Evolutionary conservation across 441 rosid species (phyloP), one percentile per base, ranked within the genome.

Genomic region (Aquilaria agallochum): DNA sequence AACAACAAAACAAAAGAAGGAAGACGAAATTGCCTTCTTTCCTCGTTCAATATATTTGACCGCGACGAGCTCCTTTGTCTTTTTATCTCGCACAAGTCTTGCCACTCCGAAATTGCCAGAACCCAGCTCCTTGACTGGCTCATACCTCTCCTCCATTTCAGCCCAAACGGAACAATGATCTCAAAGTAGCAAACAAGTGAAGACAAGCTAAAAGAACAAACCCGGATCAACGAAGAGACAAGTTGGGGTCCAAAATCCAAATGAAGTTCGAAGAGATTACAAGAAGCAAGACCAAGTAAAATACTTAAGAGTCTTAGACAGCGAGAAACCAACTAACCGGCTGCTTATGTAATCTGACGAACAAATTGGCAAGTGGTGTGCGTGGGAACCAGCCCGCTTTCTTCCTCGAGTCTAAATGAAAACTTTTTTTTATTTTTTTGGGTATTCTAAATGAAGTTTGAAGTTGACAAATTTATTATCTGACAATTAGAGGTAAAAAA

Each of bases 1-100:
- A 5, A 34, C 27, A 11, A 42, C 8, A 57, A 27, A 14, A 44
- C 2, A n/a, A n/a, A 8, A 31, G 20, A 12, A 33, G 15, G 2
- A 63, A 46, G 50, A 30, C 50, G 0, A 53, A 5, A 14, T 51
- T 63, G 80, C 91, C 88, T 82, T 85, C 53, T 74, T 72, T 40
- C 91, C 91, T 71, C 91, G 80, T 70, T 80, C 88, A 31, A 85
- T 85, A 70, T 75, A 80, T 61, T 85, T 85, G 64, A 85, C 83
- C 31, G 91, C 88, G 74, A 80, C 73, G 70, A 85, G 91, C 64
- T 82, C 84, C 65, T 71, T 79, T 42, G 91, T 75, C 59, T 74
- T 77, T 82, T 83, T 83, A 61, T 85, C 91, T 42, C 83, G 74
- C 7, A 72, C 86, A 57, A 85, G 62, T 67, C 83, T 79, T 1